Evolutionary conservation across 108 stramenopile species (phyloP).

Genomic region (Aurantiochytrium sp.): DNA sequence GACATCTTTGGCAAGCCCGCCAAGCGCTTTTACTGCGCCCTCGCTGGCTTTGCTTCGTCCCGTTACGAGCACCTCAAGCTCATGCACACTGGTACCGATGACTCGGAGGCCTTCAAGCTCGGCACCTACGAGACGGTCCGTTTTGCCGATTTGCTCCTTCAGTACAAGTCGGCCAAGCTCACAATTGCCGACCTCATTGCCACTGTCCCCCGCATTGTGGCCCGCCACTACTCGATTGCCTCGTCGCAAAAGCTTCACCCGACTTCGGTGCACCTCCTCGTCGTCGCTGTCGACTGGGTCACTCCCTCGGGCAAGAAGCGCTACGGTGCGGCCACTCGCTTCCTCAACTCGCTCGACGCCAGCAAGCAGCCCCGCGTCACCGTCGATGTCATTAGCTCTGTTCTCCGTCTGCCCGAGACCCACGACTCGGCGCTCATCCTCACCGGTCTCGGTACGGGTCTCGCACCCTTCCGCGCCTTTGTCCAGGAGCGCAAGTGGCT

Average conservation of each 20-base stretch:
- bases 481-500: constrained; percentile 74
- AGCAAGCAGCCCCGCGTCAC: constrained; percentile 42
- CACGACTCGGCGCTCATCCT: constrained; percentile 66
- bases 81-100: neutral
- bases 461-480: constrained; percentile 91
- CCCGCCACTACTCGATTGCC: constrained; percentile 90
- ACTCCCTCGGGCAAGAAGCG: constrained; percentile 52
- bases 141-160: neutral
- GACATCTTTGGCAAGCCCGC: constrained; percentile 63
- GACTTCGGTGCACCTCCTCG: constrained; percentile 76
- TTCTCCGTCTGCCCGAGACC: constrained; percentile 61
- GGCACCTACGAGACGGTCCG: neutral
- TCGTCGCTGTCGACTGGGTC: constrained; percentile 56
- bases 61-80: constrained; percentile 37
- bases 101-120: neutral
- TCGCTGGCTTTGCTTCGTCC: constrained; percentile 53
- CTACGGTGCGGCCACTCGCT: constrained; percentile 74
- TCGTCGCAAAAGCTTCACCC: constrained; percentile 76
- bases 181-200: neutral
- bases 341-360: constrained; percentile 47
- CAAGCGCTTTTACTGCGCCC: constrained; percentile 53
- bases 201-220: constrained; percentile 59
- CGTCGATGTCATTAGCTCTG: constrained; percentile 74
- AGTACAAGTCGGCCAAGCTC: neutral
- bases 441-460: constrained; percentile 92